Evolutionary conservation across 202 grass and related monocot genomes (phyloP).

Genomic region (Schoenoplectus triqueter): DNA sequence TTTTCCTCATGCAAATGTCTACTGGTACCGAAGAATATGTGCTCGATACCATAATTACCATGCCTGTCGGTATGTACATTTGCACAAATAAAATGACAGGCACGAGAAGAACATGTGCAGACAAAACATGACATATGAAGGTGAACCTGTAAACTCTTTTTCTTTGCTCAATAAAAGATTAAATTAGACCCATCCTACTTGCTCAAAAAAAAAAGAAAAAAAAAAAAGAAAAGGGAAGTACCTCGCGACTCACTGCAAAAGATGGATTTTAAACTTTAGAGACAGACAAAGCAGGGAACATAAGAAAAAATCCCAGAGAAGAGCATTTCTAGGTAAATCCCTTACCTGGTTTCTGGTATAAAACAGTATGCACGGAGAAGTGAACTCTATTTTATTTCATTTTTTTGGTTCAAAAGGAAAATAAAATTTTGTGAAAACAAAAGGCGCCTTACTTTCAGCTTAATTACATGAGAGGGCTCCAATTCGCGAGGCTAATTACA

Average conservation of each 20-base stretch:
- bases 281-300: conserved; percentile 60
- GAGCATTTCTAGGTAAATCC: conserved; percentile 93
- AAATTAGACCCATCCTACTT: too few species aligned
- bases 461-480: too few species aligned
- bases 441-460: background rate
- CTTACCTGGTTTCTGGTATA: conserved; percentile 75
- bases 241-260: conserved; percentile 20
- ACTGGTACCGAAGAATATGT: background rate
- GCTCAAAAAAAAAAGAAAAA: too few species aligned
- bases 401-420: conserved; percentile 24
- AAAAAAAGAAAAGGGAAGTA: too few species aligned
- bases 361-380: conserved; percentile 47
- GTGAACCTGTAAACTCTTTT: background rate
- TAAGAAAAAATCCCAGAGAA: conserved; percentile 59
- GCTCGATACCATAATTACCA: background rate
- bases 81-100: conserved; percentile 49
- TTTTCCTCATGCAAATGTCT: background rate
- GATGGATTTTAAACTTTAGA: conserved; percentile 42
- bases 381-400: conserved; percentile 38
- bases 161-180: too few species aligned
- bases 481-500: too few species aligned
- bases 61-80: background rate
- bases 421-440: background rate
- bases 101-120: conserved; percentile 95
- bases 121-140: conserved; percentile 65